phyloP scores from a whole-genome alignment of 2,329 filamentous ascomycete species.

The Fusarium sororula region DNA sequence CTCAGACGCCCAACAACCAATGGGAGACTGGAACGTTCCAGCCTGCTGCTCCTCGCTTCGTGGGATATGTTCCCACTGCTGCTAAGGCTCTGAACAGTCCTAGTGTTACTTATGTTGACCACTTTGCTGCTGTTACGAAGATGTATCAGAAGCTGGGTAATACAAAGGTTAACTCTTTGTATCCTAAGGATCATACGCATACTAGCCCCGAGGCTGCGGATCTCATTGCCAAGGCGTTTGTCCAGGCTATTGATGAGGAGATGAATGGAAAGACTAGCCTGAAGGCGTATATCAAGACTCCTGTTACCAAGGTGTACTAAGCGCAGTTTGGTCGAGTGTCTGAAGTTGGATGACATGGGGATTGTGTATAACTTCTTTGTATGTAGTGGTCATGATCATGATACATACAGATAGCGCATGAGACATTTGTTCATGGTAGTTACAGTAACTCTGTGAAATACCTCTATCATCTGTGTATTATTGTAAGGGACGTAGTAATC shows the following conservation, averaged over 20 bases:
- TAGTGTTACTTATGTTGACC: constrained; percentile 66
- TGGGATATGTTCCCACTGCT: constrained; percentile 61
- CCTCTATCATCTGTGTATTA: fast-evolving
- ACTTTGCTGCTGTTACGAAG: constrained; percentile 66
- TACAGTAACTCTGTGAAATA: too few relatives aligned
- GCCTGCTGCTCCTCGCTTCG: constrained; percentile 62
- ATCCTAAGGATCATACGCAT: constrained; percentile 70
- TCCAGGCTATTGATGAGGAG: constrained; percentile 43
- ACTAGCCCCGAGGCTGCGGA: constrained; percentile 66
- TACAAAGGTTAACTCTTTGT: constrained; percentile 60
- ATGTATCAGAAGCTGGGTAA: constrained; percentile 61
- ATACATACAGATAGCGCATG: neutral
- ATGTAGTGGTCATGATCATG: neutral
- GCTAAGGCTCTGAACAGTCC: constrained; percentile 46
- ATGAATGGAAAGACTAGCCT: constrained; percentile 44
- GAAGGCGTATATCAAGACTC: constrained; percentile 40
- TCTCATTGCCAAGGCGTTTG: constrained; percentile 65
- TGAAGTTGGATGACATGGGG: neutral
- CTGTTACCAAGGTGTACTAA: constrained; percentile 37
- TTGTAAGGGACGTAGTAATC: fast-evolving
- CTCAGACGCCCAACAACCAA: constrained; percentile 65
- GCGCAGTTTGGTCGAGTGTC: neutral
- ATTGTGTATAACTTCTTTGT: neutral
- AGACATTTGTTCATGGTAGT: neutral
- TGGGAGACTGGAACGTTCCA: constrained; percentile 66